Base-by-base conservation (phyloP, 2,329 filamentous ascomycete genomes). In the Xylariaceae sp. region DNA sequence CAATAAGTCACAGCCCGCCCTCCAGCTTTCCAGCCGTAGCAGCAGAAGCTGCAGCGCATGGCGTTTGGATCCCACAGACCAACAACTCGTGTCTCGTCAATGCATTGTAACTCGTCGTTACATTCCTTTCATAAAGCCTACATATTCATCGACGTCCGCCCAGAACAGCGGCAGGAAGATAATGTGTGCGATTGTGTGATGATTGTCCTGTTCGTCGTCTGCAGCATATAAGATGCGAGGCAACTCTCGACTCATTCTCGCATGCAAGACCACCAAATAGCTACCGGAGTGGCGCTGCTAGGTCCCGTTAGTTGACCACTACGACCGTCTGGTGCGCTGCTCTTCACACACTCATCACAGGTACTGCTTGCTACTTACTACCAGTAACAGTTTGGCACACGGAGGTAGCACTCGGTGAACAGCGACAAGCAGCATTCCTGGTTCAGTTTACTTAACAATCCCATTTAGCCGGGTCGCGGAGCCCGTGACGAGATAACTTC, bases 41-140 rank as follows among this genome's bases (percentile, higher is more conserved):
- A 30, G 23, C 23, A 30, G 23, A 30, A 57, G 41, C 34, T 55
- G 60, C 55, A 61, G 59, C 44, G 51, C 56, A 64, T 62, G 41
- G 57, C 62, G 64, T 6, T 68, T 68, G 67, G 64, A 68, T 67
- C 61, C 58, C 63, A 66, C 60, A 62, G 63, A 61, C 64, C 60
- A 64, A 62, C 57, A 60, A 30, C 58, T 56, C 54, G 54, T 59
- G 66, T 65, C 61, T 63, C 55, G 54, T 59, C 52, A 63, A 59
- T 60, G 59, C 56, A 61, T 44, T 60, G 57, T 37, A 54, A 50
- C 37, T 44, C 55, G 41, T 51, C 53, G 53, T 57, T 41, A 23
- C 52, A 56, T 55, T 30, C 23, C 23, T 30, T 53, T 56, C 17
- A 30, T 53, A 35, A 51, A 35, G 23, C 49, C 30, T 9, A 51